Evolutionary conservation across 495 filamentous ascomycete species (phyloP).

Genomic region (Darksidea phi): DNA sequence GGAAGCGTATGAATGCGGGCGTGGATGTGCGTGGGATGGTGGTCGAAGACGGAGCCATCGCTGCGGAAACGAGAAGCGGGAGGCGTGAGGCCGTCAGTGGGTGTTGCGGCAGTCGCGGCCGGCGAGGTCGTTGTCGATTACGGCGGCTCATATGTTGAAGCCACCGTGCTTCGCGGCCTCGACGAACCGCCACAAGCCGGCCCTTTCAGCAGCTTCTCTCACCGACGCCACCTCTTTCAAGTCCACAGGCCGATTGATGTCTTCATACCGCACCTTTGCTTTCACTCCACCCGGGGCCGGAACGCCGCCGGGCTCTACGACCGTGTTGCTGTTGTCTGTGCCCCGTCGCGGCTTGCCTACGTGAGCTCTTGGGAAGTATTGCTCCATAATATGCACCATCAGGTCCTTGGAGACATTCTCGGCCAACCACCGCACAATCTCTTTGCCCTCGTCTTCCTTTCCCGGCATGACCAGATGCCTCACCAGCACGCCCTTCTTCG

Average conservation of each 20-base stretch:
- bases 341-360: conserved; percentile 62
- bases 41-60: neutral
- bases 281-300: conserved; percentile 21
- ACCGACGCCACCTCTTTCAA: conserved; percentile 62
- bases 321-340: conserved; percentile 30
- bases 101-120: neutral
- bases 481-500: conserved; percentile 68
- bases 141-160: conserved; percentile 59
- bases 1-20: conserved; percentile 4
- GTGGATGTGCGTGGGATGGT: neutral
- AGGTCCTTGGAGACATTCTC: conserved; percentile 64
- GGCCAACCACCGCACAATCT: conserved; percentile 70
- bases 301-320: conserved; percentile 30
- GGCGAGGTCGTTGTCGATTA: neutral
- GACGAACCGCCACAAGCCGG: conserved; percentile 72
- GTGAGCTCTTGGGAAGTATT: conserved; percentile 73
- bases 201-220: conserved; percentile 60
- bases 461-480: conserved; percentile 79
- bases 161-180: conserved; percentile 67
- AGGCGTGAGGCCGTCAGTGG: too few species aligned
- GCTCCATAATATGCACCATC: conserved; percentile 62
- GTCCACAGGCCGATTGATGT: conserved; percentile 69
- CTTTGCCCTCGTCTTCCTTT: conserved; percentile 61
- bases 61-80: neutral
- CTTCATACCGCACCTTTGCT: conserved; percentile 63